Evolutionary conservation across 2,329 filamentous ascomycete genomes (phyloP).

Genomic region (Xylaria sp.): DNA sequence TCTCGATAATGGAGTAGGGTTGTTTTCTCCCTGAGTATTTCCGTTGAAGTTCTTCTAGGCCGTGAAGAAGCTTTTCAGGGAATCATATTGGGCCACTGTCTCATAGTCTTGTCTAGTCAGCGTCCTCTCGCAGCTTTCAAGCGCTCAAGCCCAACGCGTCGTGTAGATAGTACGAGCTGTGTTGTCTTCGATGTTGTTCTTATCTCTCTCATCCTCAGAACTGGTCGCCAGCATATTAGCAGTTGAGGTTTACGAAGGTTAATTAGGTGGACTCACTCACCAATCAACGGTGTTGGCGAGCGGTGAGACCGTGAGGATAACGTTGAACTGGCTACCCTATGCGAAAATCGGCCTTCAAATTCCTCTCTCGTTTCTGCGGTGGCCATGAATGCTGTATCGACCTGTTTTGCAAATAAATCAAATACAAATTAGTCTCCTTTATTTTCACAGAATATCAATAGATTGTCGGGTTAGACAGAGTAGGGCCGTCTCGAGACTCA

Average conservation of each 20-base stretch:
- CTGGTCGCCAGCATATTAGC: neutral
- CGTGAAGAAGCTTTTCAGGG: neutral
- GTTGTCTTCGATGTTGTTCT: neutral
- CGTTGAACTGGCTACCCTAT: neutral
- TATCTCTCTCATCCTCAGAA: neutral
- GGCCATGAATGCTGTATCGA: constrained; percentile 1
- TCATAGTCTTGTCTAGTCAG: neutral
- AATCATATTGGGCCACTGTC: constrained; percentile 1
- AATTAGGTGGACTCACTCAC: neutral
- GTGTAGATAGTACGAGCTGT: neutral
- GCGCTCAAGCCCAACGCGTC: neutral
- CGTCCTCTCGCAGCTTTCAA: neutral
- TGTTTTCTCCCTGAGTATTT: neutral
- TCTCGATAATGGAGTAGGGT: neutral
- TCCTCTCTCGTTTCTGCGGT: neutral
- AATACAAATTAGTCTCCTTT: too few species aligned
- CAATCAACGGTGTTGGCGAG: too few species aligned
- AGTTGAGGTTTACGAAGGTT: neutral
- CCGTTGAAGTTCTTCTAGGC: constrained; percentile 2
- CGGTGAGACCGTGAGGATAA: neutral
- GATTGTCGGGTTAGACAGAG: too few species aligned
- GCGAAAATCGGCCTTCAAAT: neutral
- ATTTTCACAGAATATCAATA: too few species aligned
- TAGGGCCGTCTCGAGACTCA: too few species aligned
- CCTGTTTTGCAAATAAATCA: too few species aligned